Evolutionary conservation across 257 asterid species (phyloP).

Genomic region (Asclepias syriaca): DNA sequence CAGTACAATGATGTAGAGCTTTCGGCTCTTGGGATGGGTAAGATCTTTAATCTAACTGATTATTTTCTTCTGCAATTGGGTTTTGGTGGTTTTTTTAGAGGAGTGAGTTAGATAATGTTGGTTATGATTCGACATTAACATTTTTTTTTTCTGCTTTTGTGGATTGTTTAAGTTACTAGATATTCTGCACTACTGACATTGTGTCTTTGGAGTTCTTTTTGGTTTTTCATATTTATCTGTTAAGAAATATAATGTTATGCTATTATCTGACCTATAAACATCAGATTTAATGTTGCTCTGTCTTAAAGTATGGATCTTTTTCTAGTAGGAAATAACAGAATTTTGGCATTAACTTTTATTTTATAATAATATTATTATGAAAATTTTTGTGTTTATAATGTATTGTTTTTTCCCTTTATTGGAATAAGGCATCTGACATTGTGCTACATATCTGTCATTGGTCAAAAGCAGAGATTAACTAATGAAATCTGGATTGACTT

Average conservation of each 20-base stretch:
- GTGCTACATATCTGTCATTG: neutral
- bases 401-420: neutral
- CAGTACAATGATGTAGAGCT: slow-evolving; percentile 81
- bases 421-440: neutral
- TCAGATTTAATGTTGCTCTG: neutral
- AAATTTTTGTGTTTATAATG: neutral
- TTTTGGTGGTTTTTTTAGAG: neutral
- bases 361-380: neutral
- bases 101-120: neutral
- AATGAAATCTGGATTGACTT: too few species aligned
- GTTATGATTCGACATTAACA: neutral
- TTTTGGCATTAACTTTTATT: neutral
- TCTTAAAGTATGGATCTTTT: neutral
- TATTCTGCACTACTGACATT: neutral
- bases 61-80: neutral
- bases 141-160: neutral
- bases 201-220: neutral
- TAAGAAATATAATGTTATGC: neutral
- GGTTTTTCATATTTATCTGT: neutral
- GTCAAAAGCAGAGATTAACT: neutral
- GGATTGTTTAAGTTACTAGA: neutral
- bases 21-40: slow-evolving; percentile 95
- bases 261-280: neutral
- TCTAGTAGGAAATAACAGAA: neutral
- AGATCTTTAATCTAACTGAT: neutral